These are phyloP conservation scores for Leucocoprinus sp. DNA, from an alignment of 768 basidiomycete genomes.

Conservation along the genomic window DNA sequence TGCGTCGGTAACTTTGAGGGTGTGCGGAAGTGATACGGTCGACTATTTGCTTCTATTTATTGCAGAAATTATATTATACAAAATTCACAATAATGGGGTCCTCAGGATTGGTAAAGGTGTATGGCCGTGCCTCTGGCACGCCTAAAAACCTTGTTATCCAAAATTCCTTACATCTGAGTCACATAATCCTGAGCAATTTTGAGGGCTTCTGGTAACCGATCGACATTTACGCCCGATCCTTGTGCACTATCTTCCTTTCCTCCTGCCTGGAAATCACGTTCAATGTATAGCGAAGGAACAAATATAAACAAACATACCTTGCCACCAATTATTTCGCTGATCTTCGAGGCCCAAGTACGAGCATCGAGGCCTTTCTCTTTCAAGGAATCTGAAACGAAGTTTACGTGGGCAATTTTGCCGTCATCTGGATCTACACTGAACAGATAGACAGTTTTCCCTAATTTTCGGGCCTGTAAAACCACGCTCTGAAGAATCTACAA, in stretches of 20 bases:
- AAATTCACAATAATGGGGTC: too few relatives aligned
- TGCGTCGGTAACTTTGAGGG: conserved; percentile 4
- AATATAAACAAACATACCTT: conserved; percentile 48
- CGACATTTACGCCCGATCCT: conserved; percentile 69
- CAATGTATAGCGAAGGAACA: conserved; percentile 6
- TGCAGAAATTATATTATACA: too few relatives aligned
- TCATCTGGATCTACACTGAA: conserved; percentile 68
- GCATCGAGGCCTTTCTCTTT: conserved; percentile 72
- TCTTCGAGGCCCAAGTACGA: conserved; percentile 77
- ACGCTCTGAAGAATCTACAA: conserved; percentile 65
- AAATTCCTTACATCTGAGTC: conserved; percentile 1
- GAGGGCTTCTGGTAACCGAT: conserved; percentile 62
- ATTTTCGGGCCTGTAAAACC: conserved; percentile 70
- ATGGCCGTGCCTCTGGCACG: too few relatives aligned
- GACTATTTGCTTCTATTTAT: neutral
- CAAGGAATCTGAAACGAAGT: conserved; percentile 54
- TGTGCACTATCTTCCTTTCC: conserved; percentile 92
- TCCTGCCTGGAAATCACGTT: conserved; percentile 53
- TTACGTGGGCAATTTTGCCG: conserved; percentile 80
- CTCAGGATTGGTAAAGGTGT: too few relatives aligned
- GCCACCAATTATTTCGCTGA: conserved; percentile 77
- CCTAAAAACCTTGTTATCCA: conserved; percentile 2
- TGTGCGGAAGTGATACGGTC: neutral
- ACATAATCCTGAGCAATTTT: conserved; percentile 41
- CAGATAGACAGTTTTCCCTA: conserved; percentile 80